Evolutionary conservation across 495 filamentous ascomycete species (phyloP), one percentile per base, ranked within the genome.

Genomic region (Podospora australis): DNA sequence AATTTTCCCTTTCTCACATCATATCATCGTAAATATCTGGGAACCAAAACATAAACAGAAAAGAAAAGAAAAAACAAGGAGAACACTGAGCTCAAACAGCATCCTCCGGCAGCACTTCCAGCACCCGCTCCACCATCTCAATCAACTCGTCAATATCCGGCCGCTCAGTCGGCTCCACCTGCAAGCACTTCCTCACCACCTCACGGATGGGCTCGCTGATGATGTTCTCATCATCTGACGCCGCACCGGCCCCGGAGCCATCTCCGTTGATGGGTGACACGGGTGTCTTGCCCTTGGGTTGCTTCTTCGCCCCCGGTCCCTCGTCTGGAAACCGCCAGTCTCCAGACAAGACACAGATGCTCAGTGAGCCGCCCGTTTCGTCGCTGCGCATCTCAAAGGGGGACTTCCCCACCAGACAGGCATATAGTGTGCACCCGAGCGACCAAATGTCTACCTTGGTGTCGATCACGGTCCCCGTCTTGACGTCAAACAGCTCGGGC

Each of bases 391-490:
- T 86, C 71, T 98, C 92, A 59, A 98, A 98, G 9, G 92, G 92
- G 35, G 87, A 92, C 64, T 97, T 96, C 21, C 92, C 92, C 44
- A 95, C 87, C 16, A 98, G 70, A 53, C 94, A 96, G 17, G 94
- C 91, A 69, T 95, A 98, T 28, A 98, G 73, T 0, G 94, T 97
- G 70, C 91, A 96, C 22, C 92, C 92, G 17, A 98, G 72, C 2
- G 88, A 95, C 92, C 92, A 98, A 54, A 98, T 94, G 59, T 98
- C 92, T 32, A 95, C 92, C 64, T 96, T 97, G 14, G 92, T 95
- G 63, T 98, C 92, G 57, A 98, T 83, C 38, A 87, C 78, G 8
- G 83, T 85, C 28, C 88, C 91, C 3, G 90, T 96, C 65, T 96
- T 95, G 47, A 97, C 94, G 59, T 98, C 92, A 64, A 98, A 98